These are phyloP conservation scores for Micractinium conductrix DNA, from an alignment of 139 green algal species.

Conservation along the genomic window DNA sequence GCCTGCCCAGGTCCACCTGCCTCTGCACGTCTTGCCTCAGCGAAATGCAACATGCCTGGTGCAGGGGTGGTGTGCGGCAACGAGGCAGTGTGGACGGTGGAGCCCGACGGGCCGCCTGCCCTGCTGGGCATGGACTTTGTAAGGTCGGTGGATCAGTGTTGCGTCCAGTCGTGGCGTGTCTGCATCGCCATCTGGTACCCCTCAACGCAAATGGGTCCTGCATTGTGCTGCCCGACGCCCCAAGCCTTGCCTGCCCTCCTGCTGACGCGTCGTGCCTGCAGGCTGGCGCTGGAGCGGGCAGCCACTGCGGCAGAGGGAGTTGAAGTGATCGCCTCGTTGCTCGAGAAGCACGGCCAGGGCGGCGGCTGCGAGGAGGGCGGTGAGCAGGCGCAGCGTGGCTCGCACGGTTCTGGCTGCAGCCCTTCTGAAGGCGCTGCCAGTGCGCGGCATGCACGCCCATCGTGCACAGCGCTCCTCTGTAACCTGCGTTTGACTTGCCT, in stretches of 20 bases:
- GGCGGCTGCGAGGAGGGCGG: constrained; percentile 39
- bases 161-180: no score
- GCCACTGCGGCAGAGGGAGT: constrained; percentile 17
- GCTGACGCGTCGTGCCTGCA: not conserved
- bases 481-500: no score
- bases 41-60: no score
- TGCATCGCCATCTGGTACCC: no score
- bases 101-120: constrained; percentile 14
- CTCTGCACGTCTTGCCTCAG: no score
- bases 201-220: no score
- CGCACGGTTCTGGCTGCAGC: not conserved
- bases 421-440: not conserved
- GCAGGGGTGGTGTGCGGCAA: constrained; percentile 43
- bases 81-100: constrained; percentile 43
- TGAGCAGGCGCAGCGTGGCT: not conserved
- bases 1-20: no score
- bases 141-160: not conserved
- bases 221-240: no score
- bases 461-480: no score
- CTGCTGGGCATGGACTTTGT: constrained; percentile 48
- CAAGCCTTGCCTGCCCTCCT: no score
- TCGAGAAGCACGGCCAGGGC: constrained; percentile 32
- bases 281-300: constrained; percentile 32
- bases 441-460: no score
- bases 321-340: constrained; percentile 17